phyloP scores from a whole-genome alignment of 164 flowering plant species.

The Buxus sempervirens region DNA sequence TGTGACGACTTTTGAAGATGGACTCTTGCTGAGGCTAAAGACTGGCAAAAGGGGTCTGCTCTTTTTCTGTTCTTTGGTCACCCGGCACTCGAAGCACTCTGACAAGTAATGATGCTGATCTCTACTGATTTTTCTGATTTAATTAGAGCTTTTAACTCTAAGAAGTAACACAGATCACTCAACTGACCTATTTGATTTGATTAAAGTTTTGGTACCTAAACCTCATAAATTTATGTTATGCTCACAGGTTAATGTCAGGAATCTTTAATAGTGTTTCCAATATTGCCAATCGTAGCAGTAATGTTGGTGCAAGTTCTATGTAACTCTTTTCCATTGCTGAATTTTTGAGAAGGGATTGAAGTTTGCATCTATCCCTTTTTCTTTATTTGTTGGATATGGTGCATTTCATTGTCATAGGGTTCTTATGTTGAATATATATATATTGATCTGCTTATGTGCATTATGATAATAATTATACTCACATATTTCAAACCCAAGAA shows the following conservation, averaged over 20 bases:
- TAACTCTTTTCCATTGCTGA: neutral
- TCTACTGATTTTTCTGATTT: constrained; percentile 1
- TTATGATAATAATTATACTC: too few species aligned
- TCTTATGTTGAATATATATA: too few species aligned
- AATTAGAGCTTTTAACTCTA: constrained; percentile 27
- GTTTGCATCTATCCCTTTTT: neutral
- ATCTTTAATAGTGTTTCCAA: constrained; percentile 45
- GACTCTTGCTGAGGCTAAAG: too few species aligned
- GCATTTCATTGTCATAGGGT: too few species aligned
- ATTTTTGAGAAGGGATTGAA: neutral
- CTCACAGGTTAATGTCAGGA: constrained; percentile 70
- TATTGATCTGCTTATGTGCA: too few species aligned
- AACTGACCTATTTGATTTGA: constrained; percentile 2
- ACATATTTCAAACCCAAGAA: too few species aligned
- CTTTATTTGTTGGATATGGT: neutral
- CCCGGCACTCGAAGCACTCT: constrained; percentile 68
- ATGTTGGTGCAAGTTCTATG: constrained; percentile 44
- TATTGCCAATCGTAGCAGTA: constrained; percentile 44
- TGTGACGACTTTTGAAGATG: too few species aligned
- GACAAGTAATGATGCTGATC: constrained; percentile 47
- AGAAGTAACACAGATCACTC: constrained; percentile 39
- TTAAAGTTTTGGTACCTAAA: neutral
- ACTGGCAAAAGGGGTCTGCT: constrained; percentile 70
- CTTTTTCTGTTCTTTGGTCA: constrained; percentile 60
- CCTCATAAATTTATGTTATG: constrained; percentile 1